Evolutionary conservation across 2,329 filamentous ascomycete species (phyloP), one percentile per base, ranked within the genome.

Genomic region (Coniochaeta pulveracea): DNA sequence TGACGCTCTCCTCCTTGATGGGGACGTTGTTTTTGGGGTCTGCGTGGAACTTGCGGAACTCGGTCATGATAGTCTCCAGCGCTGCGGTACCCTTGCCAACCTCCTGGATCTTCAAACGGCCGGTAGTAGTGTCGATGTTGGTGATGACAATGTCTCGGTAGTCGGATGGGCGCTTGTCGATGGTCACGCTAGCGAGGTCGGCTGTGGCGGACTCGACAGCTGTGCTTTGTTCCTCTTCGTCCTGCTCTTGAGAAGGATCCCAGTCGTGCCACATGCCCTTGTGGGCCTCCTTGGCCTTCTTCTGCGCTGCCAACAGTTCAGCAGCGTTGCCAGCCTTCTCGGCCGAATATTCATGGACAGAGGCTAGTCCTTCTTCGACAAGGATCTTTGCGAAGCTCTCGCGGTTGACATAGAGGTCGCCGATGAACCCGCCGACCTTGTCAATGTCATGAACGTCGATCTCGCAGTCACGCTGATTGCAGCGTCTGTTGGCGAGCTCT

Each of bases 401-500:
- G 34, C 88, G 83, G 65, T 86, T 89, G 55, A 98, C 74, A 56
- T 86, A 95, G 16, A 98, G 69, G 10, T 85, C 84, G 35, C 91
- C 91, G 45, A 98, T 96, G 65, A 98, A 98, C 23, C 91, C 91
- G 47, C 91, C 91, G 17, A 91, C 80, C 67, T 95, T 96, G 68
- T 98, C 91, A 45, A 85, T 83, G 48, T 88, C 86, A 55, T 94
- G 79, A 14, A 98, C 81, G 47, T 98, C 88, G 37, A 98, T 84
- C 58, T 96, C 89, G 31, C 91, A 88, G 56, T 98, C 91, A 35
- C 91, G 80, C 64, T 98, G 91, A 65, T 86, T 82, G 61, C 82
- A 86, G 37, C 88, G 76, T 48, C 76, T 80, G 58, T 85, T 86
- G 31, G 89, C 88, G 45, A 96, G 78, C 33, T 98, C 89, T 41